phyloP scores from a whole-genome alignment of 192 early-diverging fungal species.

The Rhizoclosmatium sp. region DNA sequence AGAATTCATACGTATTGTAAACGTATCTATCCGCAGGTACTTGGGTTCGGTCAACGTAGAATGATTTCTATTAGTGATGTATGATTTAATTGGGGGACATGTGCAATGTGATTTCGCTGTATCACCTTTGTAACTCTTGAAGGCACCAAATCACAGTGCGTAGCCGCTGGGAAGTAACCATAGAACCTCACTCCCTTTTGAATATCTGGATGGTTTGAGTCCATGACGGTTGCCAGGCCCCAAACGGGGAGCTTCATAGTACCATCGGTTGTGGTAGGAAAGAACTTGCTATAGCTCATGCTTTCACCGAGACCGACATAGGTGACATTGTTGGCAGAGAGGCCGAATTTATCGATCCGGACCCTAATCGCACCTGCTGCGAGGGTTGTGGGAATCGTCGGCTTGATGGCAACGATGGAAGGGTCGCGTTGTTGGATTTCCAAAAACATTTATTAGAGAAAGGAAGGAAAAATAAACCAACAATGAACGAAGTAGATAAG shows the following conservation, averaged over 20 bases:
- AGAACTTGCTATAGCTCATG: conserved; percentile 47
- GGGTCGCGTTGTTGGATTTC: neutral
- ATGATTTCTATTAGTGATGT: conserved; percentile 12
- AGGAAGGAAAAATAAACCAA: no score
- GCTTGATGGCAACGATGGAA: neutral
- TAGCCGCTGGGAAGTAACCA: conserved; percentile 51
- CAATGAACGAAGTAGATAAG: no score
- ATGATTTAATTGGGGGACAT: neutral
- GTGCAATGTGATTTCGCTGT: neutral
- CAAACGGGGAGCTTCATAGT: conserved; percentile 45
- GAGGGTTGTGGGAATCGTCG: neutral
- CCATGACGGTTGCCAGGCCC: conserved; percentile 47
- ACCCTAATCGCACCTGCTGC: conserved; percentile 38
- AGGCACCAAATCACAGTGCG: conserved; percentile 4
- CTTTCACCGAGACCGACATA: conserved; percentile 45
- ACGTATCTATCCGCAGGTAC: conserved; percentile 46
- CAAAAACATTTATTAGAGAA: neutral
- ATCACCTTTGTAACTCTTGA: neutral
- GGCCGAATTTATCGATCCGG: conserved; percentile 44
- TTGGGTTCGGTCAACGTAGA: conserved; percentile 46
- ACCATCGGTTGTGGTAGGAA: conserved; percentile 29
- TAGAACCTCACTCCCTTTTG: conserved; percentile 46
- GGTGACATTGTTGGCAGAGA: conserved; percentile 55
- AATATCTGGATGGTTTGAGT: conserved; percentile 14
- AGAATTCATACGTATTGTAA: conserved; percentile 46